A percentile compares a stretch with the other conserved stretches of the same genome.
Evolutionary conservation across 306 rosid species (phyloP).

Genomic region (Astragalus membranaceus): DNA sequence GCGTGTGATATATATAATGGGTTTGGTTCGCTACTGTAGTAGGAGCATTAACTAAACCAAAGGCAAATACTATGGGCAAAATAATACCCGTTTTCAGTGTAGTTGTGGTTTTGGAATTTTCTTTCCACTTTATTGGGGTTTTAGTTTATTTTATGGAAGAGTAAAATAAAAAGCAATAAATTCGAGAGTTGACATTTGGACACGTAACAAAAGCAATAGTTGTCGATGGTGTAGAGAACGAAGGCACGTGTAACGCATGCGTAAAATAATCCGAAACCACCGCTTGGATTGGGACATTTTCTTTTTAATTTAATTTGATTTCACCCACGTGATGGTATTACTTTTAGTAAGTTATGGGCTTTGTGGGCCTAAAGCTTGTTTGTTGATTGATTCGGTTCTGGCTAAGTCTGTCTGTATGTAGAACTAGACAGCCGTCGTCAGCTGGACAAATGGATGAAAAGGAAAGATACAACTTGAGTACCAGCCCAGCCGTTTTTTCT

Average conservation of each 20-base stretch:
- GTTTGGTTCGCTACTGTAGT: neutral
- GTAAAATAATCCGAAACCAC: slow-evolving; percentile 14
- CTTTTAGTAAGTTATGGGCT: neutral
- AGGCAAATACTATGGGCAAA: neutral
- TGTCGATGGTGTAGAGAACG: neutral
- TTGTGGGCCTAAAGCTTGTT: neutral
- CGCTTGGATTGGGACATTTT: neutral
- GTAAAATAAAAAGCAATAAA: neutral
- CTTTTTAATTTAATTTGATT: neutral
- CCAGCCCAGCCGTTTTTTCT: neutral
- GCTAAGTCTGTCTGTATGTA: neutral
- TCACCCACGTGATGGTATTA: slow-evolving; percentile 15
- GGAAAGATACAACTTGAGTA: neutral
- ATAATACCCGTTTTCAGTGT: neutral
- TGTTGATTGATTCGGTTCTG: neutral
- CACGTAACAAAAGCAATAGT: too few relatives aligned
- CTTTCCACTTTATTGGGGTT: neutral
- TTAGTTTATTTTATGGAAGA: neutral
- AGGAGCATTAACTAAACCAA: neutral
- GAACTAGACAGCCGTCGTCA: neutral
- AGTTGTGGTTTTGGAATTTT: neutral
- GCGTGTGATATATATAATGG: slow-evolving; percentile 25
- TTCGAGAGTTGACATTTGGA: slow-evolving; percentile 13
- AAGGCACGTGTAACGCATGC: slow-evolving; percentile 59
- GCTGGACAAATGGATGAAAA: neutral